Base-by-base conservation (phyloP, 768 basidiomycete genomes). In the Nidularia sp. region DNA sequence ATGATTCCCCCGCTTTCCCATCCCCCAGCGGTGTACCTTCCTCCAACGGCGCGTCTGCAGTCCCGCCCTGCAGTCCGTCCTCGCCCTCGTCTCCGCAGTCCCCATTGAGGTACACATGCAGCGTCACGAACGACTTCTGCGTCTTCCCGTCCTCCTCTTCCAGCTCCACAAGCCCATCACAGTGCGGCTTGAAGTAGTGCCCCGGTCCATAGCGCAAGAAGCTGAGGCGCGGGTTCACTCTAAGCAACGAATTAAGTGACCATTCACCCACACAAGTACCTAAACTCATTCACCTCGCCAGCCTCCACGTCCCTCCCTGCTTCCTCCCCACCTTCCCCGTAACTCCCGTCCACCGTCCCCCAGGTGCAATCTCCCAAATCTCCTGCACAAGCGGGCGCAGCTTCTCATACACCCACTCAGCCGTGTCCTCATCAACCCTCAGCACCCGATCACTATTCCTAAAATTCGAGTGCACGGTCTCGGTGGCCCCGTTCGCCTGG, bases 401-500 rank as follows among this genome's bases (percentile, higher is more conserved):
- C 10, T 68, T 60, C n/a, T 67, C 57, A 39, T 63, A 71, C 13
- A 76, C 59, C 59, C 44, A 55, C 1, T 48, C 52, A 4, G 72
- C 65, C 3, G 57, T 50, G 2, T 60, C 62, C 3, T 63, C 53
- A 49, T 75, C 64, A 32, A 72, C 55, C 69, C 98, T 99, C 0
- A 97, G 97, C 6, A 93, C 95, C 0, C 97, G 98, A 64, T 98
- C 71, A 61, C 91, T 95, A 52, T 98, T 70, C 43, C 98, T 70
- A 5, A 91, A 88, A 50, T 90, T 82, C 0, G 96, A 89, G 13
- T 80, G 68, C 48, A 98, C 96, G 15, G 76, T 70, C 59, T 95
- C 91, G 18, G 98, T 93, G 61, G 93, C 84, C 97, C 97, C 99
- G 5, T 94, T 97, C 1, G 89, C 92, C 0, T 97, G 97, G 46